Percentiles rank a stretch among this genome's conserved stretches.
Evolutionary conservation across 805 yeast species (phyloP).

Genomic region (Tetrapisispora iriomotensis): DNA sequence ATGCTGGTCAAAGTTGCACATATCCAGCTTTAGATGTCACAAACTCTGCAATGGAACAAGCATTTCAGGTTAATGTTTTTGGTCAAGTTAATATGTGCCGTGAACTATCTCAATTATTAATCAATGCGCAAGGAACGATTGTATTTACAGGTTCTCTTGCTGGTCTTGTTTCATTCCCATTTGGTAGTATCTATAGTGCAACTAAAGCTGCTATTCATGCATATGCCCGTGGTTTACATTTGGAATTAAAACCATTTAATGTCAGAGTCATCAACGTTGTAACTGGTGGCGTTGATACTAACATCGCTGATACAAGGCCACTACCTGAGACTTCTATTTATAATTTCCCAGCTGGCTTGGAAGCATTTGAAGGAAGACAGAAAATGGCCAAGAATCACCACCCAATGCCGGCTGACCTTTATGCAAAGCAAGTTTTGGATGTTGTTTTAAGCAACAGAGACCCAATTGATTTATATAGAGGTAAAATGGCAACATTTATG

Average conservation of each 20-base stretch:
- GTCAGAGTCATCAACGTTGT: conserved; percentile 60
- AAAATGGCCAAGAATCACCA: conserved; percentile 47
- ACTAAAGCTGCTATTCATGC: conserved; percentile 70
- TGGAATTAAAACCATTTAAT: conserved; percentile 63
- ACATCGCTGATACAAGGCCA: conserved; percentile 57
- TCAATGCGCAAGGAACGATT: conserved; percentile 57
- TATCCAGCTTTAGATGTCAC: conserved; percentile 60
- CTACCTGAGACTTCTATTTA: conserved; percentile 48
- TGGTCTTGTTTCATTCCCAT: conserved; percentile 61
- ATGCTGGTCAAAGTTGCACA: conserved; percentile 70
- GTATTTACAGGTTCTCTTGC: conserved; percentile 68
- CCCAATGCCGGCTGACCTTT: conserved; percentile 52
- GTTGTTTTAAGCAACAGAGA: conserved; percentile 35
- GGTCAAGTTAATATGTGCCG: conserved; percentile 59
- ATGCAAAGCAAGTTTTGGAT: conserved; percentile 45
- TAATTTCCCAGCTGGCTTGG: conserved; percentile 40
- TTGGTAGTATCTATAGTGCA: conserved; percentile 54
- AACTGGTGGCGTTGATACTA: conserved; percentile 69
- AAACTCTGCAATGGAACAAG: conserved; percentile 41
- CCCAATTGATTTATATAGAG: conserved; percentile 48
- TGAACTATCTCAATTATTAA: conserved; percentile 45
- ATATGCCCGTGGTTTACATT: conserved; percentile 50
- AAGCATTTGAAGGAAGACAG: conserved; percentile 42
- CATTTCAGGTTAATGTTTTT: conserved; percentile 57
- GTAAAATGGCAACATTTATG: conserved; percentile 36